Percentiles rank a stretch among this genome's conserved stretches.
Evolutionary conservation across 2,329 filamentous ascomycete genomes (phyloP).

Genomic region (Tetracladium maxilliforme): DNA sequence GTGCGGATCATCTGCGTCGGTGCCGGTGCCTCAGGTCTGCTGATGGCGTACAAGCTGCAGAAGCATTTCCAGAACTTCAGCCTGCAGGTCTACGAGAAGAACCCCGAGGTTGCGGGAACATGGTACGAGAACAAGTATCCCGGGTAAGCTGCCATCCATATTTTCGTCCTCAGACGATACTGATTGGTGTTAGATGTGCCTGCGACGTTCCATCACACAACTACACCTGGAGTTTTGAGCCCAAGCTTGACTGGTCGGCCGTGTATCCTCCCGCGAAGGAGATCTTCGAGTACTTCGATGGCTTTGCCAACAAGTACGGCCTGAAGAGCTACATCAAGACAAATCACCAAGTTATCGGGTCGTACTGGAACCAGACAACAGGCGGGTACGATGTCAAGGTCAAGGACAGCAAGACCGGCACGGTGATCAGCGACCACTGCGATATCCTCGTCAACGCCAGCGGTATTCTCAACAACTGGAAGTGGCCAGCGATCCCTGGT

Average conservation of each 20-base stretch:
- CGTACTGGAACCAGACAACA: slow-evolving; percentile 19
- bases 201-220: slow-evolving; percentile 36
- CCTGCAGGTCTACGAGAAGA: slow-evolving; percentile 29
- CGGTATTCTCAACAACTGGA: slow-evolving; percentile 33
- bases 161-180: neutral
- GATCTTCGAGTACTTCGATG: slow-evolving; percentile 36
- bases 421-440: slow-evolving; percentile 19
- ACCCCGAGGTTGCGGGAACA: slow-evolving; percentile 28
- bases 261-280: slow-evolving; percentile 40
- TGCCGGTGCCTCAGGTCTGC: slow-evolving; percentile 29
- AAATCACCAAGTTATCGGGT: slow-evolving; percentile 21
- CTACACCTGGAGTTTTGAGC: slow-evolving; percentile 34
- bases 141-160: slow-evolving; percentile 11
- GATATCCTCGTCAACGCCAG: slow-evolving; percentile 32
- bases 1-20: slow-evolving; percentile 23
- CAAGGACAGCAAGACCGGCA: slow-evolving; percentile 13
- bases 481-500: slow-evolving; percentile 32
- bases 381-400: slow-evolving; percentile 19
- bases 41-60: slow-evolving; percentile 31
- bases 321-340: slow-evolving; percentile 26
- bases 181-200: slow-evolving; percentile 18
- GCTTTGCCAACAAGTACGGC: slow-evolving; percentile 24
- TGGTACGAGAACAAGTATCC: slow-evolving; percentile 35
- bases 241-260: slow-evolving; percentile 41
- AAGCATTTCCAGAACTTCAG: slow-evolving; percentile 25